phyloP scores from a whole-genome alignment of 805 yeast genomes.

The Komagataella kurtzmanii region DNA sequence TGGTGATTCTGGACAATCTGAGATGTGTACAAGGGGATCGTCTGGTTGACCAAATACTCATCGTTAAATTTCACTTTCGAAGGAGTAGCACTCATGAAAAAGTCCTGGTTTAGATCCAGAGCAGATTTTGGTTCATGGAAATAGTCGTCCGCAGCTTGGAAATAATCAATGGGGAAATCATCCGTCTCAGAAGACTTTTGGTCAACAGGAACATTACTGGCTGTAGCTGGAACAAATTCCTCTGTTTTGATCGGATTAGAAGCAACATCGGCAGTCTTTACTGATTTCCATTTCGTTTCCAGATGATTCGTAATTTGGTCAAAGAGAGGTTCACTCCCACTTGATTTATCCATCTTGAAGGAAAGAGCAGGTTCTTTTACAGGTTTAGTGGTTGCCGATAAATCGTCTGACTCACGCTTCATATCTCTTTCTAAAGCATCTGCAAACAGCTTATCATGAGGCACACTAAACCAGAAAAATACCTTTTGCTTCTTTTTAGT shows the following conservation, averaged over 20 bases:
- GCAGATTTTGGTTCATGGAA: background rate
- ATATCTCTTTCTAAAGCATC: constrained; percentile 91
- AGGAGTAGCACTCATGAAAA: background rate
- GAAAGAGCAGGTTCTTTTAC: constrained; percentile 68
- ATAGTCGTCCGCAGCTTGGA: constrained; percentile 9
- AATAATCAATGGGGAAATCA: constrained; percentile 63
- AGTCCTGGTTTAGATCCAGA: background rate
- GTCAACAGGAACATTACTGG: background rate
- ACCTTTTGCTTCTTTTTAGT: constrained; percentile 97
- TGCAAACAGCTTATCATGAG: constrained; percentile 81
- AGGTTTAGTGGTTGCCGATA: constrained; percentile 61
- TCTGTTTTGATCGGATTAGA: background rate
- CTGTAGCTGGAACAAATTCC: background rate
- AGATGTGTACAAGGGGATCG: background rate
- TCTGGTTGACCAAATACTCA: background rate
- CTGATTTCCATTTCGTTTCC: constrained; percentile 1
- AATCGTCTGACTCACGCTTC: constrained; percentile 55
- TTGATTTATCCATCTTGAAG: constrained; percentile 40
- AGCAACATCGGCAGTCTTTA: background rate
- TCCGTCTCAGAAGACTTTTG: constrained; percentile 14
- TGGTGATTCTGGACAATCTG: background rate
- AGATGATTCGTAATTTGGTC: constrained; percentile 31
- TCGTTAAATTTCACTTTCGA: background rate
- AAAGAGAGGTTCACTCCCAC: constrained; percentile 27
- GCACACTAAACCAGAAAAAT: constrained; percentile 92